Conservation (phyloP, 805 yeast species). For the Candida sonorensis region DNA sequence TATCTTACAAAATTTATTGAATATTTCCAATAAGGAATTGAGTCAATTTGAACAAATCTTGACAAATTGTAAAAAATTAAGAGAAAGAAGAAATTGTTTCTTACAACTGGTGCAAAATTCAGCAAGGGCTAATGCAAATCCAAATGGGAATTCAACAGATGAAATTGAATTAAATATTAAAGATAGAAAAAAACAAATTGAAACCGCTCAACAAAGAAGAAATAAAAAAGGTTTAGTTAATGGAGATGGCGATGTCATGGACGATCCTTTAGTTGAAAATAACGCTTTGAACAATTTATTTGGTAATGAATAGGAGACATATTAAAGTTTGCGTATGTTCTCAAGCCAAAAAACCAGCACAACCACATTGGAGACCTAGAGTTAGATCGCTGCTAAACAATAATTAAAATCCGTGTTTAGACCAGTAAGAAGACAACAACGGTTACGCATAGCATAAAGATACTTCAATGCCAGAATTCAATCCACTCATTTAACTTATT, state of each 20-base stretch:
- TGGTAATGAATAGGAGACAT: conserved; percentile 28
- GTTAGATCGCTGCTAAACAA: too few species aligned
- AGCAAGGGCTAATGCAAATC: conserved; percentile 40
- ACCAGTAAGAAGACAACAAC: too few species aligned
- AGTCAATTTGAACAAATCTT: conserved; percentile 58
- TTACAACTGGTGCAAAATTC: conserved; percentile 54
- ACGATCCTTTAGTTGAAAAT: conserved; percentile 66
- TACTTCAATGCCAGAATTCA: too few species aligned
- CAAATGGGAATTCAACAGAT: conserved; percentile 14
- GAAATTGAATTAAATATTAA: conserved; percentile 33
- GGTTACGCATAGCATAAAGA: too few species aligned
- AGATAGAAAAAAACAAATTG: conserved; percentile 48
- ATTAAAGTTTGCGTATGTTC: neutral
- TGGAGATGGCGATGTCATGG: conserved; percentile 44
- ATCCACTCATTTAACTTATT: too few species aligned
- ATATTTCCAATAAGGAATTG: conserved; percentile 49
- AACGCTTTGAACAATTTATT: conserved; percentile 56
- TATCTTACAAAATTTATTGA: conserved; percentile 44
- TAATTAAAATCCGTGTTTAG: too few species aligned
- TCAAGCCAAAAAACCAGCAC: too few species aligned
- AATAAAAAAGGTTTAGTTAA: conserved; percentile 10
- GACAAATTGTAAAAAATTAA: conserved; percentile 55
- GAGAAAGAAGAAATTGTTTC: conserved; percentile 77
- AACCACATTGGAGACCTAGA: too few species aligned
- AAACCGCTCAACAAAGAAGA: conserved; percentile 38